Base-by-base conservation (phyloP, 768 basidiomycete genomes). In the Austroboletus festivus region DNA sequence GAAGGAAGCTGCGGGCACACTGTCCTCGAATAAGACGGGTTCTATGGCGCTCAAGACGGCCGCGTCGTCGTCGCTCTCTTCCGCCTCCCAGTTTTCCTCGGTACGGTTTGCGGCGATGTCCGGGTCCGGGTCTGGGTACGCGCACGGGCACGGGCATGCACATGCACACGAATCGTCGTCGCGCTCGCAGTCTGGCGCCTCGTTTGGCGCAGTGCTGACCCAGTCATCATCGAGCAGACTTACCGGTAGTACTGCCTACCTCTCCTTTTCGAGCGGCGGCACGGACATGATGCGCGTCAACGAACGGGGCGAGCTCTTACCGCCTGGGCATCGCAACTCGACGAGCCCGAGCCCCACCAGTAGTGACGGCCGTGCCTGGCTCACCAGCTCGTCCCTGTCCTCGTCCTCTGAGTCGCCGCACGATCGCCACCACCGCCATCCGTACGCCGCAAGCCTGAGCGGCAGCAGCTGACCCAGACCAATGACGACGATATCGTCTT, bases 1-100 rank as follows among this genome's bases (percentile, higher is more conserved):
- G 16, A 75, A 78, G 43, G 87, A 90, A 57, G 63, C 52, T 30
- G 51, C 51, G 12, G 38, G 55, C 33, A 56, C 56, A 34, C 71
- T 42, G 64, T 66, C 56, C 64, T 65, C 56, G 39, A 44, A 54
- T 21, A 70, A 30, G 66, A 61, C 33, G 69, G 57, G 62, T 53
- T 64, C 61, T 19, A 63, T 54, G 55, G 43, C 69, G 48, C 53
- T 28, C 31, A 33, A 15, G 31, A 33, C 31, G 31, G 31, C 13
- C 31, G 7, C 31, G 12, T 33, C 31, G 31, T 8, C 31, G 12
- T 33, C 31, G 31, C 31, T 33, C 31, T 33, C 50, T 13, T 51
- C 55, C 5, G n/a, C 42, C 1, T 63, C 63, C 4, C 64, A 46
- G 43, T 44, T 56, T 33, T 68, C 66, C 37, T 65, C 66, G 38